A percentile compares a stretch with the other conserved stretches of the same genome.
These are phyloP conservation scores for Trifolium repens DNA, from an alignment of 306 rosid species.

Conservation along the genomic window DNA sequence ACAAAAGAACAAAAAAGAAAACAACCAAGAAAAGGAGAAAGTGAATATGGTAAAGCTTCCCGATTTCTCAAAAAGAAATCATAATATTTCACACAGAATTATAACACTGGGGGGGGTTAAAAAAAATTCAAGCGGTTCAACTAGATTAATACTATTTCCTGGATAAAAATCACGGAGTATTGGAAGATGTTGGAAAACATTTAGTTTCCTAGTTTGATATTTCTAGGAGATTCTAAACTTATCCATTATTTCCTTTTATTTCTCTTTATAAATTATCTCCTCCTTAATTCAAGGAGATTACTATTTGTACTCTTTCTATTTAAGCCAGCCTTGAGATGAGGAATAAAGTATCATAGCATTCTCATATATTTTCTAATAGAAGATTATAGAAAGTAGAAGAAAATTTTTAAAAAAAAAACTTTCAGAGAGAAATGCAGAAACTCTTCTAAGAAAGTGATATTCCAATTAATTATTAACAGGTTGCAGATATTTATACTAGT, in stretches of 20 bases:
- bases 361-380: no score
- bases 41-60: slow-evolving; percentile 13
- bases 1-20: slow-evolving; percentile 24
- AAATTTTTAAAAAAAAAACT: background rate
- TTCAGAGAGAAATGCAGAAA: background rate
- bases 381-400: background rate
- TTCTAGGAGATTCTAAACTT: no score
- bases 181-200: background rate
- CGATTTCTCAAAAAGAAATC: background rate
- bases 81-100: slow-evolving; percentile 12
- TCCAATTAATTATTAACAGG: background rate
- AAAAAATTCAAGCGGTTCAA: background rate
- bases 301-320: no score
- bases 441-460: background rate
- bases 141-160: slow-evolving; percentile 17
- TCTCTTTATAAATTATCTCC: no score
- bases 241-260: no score
- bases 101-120: background rate
- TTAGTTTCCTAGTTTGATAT: no score
- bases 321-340: no score
- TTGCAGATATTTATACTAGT: background rate
- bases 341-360: no score
- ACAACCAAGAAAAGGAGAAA: background rate
- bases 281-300: no score
- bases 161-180: slow-evolving; percentile 3